Evolutionary conservation across 371 early-diverging fungal species (phyloP).

Genomic region (Lichtheimia ramosa): DNA sequence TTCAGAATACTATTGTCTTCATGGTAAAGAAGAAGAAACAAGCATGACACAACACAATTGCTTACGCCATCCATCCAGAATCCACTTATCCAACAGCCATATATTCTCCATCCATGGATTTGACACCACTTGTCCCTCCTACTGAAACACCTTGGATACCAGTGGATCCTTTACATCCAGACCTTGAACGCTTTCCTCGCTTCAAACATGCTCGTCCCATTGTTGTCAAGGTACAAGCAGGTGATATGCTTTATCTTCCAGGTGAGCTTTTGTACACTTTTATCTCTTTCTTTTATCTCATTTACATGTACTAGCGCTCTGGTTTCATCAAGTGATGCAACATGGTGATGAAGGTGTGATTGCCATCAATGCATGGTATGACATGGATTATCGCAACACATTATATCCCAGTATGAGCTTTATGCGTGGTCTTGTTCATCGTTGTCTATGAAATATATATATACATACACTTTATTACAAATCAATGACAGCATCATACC

Average conservation of each 20-base stretch:
- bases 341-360: constrained; percentile 63
- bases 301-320: constrained; percentile 42
- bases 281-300: neutral
- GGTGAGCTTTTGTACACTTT: constrained; percentile 15
- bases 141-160: constrained; percentile 64
- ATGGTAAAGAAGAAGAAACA: constrained; percentile 39
- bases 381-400: constrained; percentile 59
- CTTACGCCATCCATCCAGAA: constrained; percentile 28
- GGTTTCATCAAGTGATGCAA: constrained; percentile 81
- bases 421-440: constrained; percentile 31
- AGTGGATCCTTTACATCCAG: constrained; percentile 58
- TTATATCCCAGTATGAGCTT: constrained; percentile 37
- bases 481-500: constrained; percentile 47
- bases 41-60: neutral
- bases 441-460: constrained; percentile 6
- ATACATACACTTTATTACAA: constrained; percentile 12
- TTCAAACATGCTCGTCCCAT: constrained; percentile 58
- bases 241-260: constrained; percentile 80
- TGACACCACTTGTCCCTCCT: constrained; percentile 40
- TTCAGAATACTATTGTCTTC: constrained; percentile 65
- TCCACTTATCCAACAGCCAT: constrained; percentile 56
- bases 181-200: constrained; percentile 49
- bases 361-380: constrained; percentile 84
- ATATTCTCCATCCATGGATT: constrained; percentile 36
- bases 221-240: constrained; percentile 58